Evolutionary conservation across 371 early-diverging fungal genomes (phyloP).

Genomic region (Mucor plumbeus): DNA sequence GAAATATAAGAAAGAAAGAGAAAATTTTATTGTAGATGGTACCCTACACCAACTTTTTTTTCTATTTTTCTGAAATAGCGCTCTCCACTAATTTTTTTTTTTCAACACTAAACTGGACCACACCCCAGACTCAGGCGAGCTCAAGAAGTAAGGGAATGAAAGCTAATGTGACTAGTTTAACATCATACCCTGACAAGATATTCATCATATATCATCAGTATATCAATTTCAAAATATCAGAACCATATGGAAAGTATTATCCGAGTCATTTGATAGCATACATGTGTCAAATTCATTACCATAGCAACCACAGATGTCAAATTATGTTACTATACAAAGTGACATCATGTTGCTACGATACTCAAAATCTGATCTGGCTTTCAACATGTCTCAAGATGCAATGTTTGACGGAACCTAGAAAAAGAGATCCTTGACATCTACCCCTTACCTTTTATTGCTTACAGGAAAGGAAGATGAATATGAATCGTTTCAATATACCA

Average conservation of each 20-base stretch:
- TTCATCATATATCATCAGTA: neutral
- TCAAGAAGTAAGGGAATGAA: conserved; percentile 3
- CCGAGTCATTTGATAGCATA: neutral
- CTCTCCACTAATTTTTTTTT: conserved; percentile 5
- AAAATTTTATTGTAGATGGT: conserved; percentile 8
- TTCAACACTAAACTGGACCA: conserved; percentile 4
- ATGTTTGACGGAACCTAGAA: conserved; percentile 1
- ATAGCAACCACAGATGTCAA: neutral
- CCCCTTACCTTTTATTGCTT: conserved; percentile 8
- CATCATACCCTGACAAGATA: conserved; percentile 3
- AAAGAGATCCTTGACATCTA: conserved; percentile 4
- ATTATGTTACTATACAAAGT: neutral
- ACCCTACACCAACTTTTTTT: conserved; percentile 12
- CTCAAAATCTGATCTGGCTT: conserved; percentile 1
- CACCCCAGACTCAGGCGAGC: conserved; percentile 8
- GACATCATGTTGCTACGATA: conserved; percentile 8
- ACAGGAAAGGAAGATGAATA: neutral
- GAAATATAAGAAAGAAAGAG: conserved; percentile 9
- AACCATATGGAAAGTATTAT: neutral
- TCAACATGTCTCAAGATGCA: conserved; percentile 1
- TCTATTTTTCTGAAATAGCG: conserved; percentile 3
- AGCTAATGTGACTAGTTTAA: conserved; percentile 5
- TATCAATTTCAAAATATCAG: neutral
- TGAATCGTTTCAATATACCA: conserved; percentile 6
- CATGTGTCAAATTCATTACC: neutral